Percentiles rank a stretch among this genome's conserved stretches.
Evolutionary conservation across 1,139 yeast species (phyloP).

Genomic region (Zhuliangozyma blackwelliae): DNA sequence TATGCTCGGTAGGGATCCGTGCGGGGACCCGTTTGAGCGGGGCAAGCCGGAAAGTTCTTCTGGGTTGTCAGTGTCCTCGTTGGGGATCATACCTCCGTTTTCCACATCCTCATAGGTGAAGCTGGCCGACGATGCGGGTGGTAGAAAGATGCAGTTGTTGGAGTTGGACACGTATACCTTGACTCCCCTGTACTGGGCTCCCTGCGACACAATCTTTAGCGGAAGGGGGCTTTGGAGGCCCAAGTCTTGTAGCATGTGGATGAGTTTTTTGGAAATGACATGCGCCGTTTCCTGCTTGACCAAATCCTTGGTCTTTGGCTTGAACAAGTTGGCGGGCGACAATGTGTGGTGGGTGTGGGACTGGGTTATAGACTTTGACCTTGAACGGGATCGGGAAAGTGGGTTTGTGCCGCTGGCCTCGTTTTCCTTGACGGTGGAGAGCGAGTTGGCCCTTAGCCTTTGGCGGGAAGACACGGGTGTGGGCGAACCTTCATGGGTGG

Average conservation of each 20-base stretch:
- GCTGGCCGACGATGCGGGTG: slow-evolving; percentile 41
- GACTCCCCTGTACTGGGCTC: slow-evolving; percentile 25
- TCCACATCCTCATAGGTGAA: slow-evolving; percentile 46
- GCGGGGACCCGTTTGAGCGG: background rate
- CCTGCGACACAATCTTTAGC: slow-evolving; percentile 22
- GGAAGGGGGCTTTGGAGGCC: slow-evolving; percentile 43
- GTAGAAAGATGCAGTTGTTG: slow-evolving; percentile 38
- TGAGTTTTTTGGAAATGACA: slow-evolving; percentile 35
- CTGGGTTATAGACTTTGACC: slow-evolving; percentile 2
- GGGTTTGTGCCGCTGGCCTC: background rate
- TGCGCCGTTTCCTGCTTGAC: slow-evolving; percentile 38
- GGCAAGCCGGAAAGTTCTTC: background rate
- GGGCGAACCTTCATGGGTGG: too few species aligned
- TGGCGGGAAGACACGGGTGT: background rate
- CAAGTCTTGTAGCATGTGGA: slow-evolving; percentile 29
- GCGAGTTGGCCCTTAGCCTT: slow-evolving; percentile 17
- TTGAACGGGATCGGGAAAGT: slow-evolving; percentile 9
- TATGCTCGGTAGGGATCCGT: background rate
- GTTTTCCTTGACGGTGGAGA: slow-evolving; percentile 9
- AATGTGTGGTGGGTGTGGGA: slow-evolving; percentile 2
- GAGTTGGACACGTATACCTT: slow-evolving; percentile 37
- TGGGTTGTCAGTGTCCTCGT: slow-evolving; percentile 3
- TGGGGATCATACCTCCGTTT: slow-evolving; percentile 28
- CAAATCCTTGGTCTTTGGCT: slow-evolving; percentile 31
- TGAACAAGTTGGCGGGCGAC: slow-evolving; percentile 8